phyloP scores from a whole-genome alignment of 2,329 filamentous ascomycete species.

The Calonectria honghensis region DNA sequence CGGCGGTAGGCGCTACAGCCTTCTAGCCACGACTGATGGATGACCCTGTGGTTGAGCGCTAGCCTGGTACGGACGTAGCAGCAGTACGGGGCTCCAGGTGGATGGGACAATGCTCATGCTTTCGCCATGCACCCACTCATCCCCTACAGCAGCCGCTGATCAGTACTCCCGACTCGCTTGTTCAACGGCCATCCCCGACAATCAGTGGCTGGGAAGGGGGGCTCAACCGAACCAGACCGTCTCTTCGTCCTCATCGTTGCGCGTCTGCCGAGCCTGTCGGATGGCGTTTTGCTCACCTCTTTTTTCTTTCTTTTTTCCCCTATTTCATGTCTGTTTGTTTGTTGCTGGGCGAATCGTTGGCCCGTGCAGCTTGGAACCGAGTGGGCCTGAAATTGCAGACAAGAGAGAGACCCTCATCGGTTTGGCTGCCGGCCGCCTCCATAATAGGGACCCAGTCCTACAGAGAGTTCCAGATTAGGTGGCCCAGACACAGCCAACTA shows the following conservation, averaged over 20 bases:
- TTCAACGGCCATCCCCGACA: slow-evolving; percentile 21
- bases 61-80: slow-evolving; percentile 13
- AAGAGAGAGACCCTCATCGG: slow-evolving; percentile 45
- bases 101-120: slow-evolving; percentile 18
- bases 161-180: slow-evolving; percentile 15
- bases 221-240: slow-evolving; percentile 22
- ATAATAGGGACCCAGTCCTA: slow-evolving; percentile 46
- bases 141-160: slow-evolving; percentile 26
- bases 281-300: slow-evolving; percentile 26
- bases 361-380: slow-evolving; percentile 57
- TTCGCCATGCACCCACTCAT: slow-evolving; percentile 14
- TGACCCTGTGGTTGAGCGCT: slow-evolving; percentile 19
- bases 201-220: slow-evolving; percentile 19
- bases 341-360: slow-evolving; percentile 56
- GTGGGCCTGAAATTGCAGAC: slow-evolving; percentile 58
- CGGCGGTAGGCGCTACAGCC: slow-evolving; percentile 29
- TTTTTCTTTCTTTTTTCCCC: slow-evolving; percentile 29
- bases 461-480: slow-evolving; percentile 45
- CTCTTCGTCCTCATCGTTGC: neutral
- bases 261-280: neutral
- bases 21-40: slow-evolving; percentile 20
- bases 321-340: slow-evolving; percentile 36
- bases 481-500: slow-evolving; percentile 23
- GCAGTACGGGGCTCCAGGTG: slow-evolving; percentile 17
- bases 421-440: slow-evolving; percentile 45